Percentiles rank a stretch among this genome's conserved stretches.
Evolutionary conservation across 2,329 filamentous ascomycete genomes (phyloP).

Genomic region (Aspergillus sp.): DNA sequence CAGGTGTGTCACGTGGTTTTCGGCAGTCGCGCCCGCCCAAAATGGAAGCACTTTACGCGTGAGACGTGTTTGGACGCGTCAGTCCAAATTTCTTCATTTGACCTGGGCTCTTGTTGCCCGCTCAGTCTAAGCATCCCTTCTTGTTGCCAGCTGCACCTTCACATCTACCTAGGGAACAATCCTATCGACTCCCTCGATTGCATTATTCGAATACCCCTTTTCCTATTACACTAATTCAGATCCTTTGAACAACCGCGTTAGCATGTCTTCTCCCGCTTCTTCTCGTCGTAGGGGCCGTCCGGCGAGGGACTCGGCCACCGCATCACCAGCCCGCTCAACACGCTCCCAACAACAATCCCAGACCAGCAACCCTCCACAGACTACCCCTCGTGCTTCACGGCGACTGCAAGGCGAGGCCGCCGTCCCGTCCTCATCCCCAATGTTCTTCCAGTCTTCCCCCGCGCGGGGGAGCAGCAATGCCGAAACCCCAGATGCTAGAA

Average conservation of each 20-base stretch:
- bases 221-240: neutral
- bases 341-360: slow-evolving; percentile 32
- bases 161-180: slow-evolving; percentile 6
- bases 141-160: neutral
- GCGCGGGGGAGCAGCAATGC: slow-evolving; percentile 44
- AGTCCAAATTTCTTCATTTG: neutral
- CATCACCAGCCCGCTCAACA: slow-evolving; percentile 38
- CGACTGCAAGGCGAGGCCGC: slow-evolving; percentile 39
- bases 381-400: slow-evolving; percentile 49
- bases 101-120: slow-evolving; percentile 22
- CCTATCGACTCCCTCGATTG: slow-evolving; percentile 2
- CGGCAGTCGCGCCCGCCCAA: slow-evolving; percentile 19
- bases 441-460: slow-evolving; percentile 71
- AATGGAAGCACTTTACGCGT: slow-evolving; percentile 34
- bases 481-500: slow-evolving; percentile 39
- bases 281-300: slow-evolving; percentile 42
- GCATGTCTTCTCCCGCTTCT: slow-evolving; percentile 46
- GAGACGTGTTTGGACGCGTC: slow-evolving; percentile 29
- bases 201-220: neutral
- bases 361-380: slow-evolving; percentile 36
- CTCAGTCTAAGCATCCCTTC: slow-evolving; percentile 17
- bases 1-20: slow-evolving; percentile 10
- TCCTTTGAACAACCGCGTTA: slow-evolving; percentile 13
- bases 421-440: slow-evolving; percentile 70
- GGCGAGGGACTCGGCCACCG: slow-evolving; percentile 39